Conservation (phyloP, 169 alveolate genomes). For the Plasmodium coatneyi region DNA sequence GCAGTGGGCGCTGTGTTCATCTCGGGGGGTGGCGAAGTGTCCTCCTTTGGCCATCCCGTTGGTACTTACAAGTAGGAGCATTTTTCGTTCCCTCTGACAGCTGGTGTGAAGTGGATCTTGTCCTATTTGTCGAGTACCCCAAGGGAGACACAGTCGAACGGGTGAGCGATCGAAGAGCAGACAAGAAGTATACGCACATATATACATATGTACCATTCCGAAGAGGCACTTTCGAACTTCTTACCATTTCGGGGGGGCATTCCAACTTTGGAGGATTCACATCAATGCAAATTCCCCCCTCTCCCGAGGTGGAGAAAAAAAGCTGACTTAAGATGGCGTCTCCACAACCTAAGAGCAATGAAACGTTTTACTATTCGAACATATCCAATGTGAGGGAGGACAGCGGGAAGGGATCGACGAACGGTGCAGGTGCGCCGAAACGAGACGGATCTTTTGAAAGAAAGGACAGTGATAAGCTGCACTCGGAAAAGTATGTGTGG, state of each 20-base stretch:
- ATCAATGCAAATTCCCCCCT: neutral
- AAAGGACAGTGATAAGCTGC: constrained; percentile 9
- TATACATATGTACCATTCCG: neutral
- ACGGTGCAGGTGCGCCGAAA: neutral
- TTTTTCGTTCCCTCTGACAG: neutral
- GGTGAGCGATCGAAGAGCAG: neutral
- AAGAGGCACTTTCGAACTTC: neutral
- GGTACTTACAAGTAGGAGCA: neutral
- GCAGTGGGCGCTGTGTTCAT: neutral
- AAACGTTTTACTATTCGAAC: constrained; percentile 38
- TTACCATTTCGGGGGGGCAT: neutral
- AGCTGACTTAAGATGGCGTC: constrained; percentile 14
- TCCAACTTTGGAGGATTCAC: neutral
- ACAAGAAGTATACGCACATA: neutral
- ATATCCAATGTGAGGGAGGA: constrained; percentile 41
- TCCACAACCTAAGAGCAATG: constrained; percentile 51
- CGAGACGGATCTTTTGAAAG: neutral
- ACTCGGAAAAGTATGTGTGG: constrained; percentile 58
- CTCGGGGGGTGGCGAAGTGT: neutral
- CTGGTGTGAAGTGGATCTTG: neutral
- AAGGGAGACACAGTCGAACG: neutral
- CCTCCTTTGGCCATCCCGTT: neutral
- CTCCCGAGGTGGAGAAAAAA: neutral
- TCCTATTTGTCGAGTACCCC: neutral
- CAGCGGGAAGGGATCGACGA: neutral